phyloP scores from a whole-genome alignment of 225 moss, liverwort and hornwort genomes.

The Bryoerythrophyllum caledonicum region DNA sequence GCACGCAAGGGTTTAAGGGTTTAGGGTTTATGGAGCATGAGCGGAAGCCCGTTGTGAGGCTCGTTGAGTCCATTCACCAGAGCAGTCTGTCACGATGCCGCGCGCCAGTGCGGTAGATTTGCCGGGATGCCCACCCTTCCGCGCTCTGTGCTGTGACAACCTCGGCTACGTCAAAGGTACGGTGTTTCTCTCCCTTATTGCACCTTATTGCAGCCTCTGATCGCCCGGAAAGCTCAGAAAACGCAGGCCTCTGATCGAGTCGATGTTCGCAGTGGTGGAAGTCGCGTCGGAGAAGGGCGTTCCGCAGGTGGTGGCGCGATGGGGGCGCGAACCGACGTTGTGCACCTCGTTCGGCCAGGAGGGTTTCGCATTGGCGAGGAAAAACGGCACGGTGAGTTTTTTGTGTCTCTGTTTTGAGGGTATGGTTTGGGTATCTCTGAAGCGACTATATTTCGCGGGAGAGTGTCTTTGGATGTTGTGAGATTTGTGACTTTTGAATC shows the following conservation, averaged over 20 bases:
- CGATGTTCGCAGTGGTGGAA: slow-evolving; percentile 61
- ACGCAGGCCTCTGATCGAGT: not conserved
- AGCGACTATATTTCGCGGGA: not conserved
- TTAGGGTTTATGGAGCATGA: slow-evolving; percentile 1
- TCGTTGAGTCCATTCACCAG: not conserved
- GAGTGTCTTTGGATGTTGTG: not conserved
- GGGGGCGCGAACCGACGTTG: slow-evolving; percentile 65
- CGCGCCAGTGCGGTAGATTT: slow-evolving; percentile 68
- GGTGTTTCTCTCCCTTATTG: not conserved
- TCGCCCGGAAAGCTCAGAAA: not conserved
- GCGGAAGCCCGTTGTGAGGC: not conserved
- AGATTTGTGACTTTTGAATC: not conserved
- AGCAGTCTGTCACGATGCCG: slow-evolving; percentile 53
- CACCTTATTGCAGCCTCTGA: not conserved
- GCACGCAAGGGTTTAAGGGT: not conserved
- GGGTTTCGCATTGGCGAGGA: slow-evolving; percentile 78
- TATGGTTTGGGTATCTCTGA: not conserved
- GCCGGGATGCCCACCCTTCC: slow-evolving; percentile 71
- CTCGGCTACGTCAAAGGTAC: slow-evolving; percentile 84
- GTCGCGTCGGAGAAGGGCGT: slow-evolving; percentile 53
- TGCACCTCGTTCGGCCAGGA: slow-evolving; percentile 40
- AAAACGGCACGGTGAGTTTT: slow-evolving; percentile 68
- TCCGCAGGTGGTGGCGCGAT: slow-evolving; percentile 76
- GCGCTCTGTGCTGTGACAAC: slow-evolving; percentile 76
- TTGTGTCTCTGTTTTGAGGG: too few species aligned